Conservation (phyloP, 2,329 filamentous ascomycete species). For the Septoria petroselini region DNA sequence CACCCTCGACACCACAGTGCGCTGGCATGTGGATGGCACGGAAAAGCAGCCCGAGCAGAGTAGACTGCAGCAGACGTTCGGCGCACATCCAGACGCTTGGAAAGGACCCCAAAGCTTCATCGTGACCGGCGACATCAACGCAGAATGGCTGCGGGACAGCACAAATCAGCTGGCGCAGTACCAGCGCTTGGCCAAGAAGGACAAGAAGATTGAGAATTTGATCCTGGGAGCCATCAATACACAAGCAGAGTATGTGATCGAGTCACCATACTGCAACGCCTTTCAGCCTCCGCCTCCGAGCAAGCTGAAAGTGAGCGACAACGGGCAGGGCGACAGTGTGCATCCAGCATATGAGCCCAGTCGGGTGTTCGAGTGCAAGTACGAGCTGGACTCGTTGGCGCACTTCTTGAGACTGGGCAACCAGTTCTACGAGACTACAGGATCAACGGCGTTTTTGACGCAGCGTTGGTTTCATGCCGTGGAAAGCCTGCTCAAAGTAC, state of each 20-base stretch:
- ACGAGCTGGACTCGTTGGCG: conserved; percentile 92
- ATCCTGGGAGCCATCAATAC: conserved; percentile 95
- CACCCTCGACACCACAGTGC: conserved; percentile 82
- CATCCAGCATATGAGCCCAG: conserved; percentile 82
- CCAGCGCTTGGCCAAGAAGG: conserved; percentile 76
- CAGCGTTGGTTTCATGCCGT: conserved; percentile 75
- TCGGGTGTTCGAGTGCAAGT: conserved; percentile 96
- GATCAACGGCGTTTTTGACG: conserved; percentile 74
- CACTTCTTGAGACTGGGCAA: conserved; percentile 85
- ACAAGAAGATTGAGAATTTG: conserved; percentile 71
- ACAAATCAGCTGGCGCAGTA: conserved; percentile 93
- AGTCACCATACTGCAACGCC: conserved; percentile 95
- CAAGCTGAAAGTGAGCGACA: conserved; percentile 66
- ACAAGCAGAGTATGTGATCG: conserved; percentile 90
- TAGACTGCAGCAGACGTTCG: conserved; percentile 33
- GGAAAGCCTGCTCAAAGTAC: conserved; percentile 67
- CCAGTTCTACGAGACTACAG: conserved; percentile 78
- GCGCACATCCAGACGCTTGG: conserved; percentile 52
- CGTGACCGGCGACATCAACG: conserved; percentile 80
- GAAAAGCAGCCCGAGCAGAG: conserved; percentile 42
- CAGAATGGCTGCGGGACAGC: conserved; percentile 87
- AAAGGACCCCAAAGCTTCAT: conserved; percentile 87
- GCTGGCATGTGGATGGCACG: conserved; percentile 73
- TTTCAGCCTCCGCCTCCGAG: conserved; percentile 92
- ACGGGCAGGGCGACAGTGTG: conserved; percentile 78